Conservation (phyloP, 768 basidiomycete genomes). For the Epithele typhae region DNA sequence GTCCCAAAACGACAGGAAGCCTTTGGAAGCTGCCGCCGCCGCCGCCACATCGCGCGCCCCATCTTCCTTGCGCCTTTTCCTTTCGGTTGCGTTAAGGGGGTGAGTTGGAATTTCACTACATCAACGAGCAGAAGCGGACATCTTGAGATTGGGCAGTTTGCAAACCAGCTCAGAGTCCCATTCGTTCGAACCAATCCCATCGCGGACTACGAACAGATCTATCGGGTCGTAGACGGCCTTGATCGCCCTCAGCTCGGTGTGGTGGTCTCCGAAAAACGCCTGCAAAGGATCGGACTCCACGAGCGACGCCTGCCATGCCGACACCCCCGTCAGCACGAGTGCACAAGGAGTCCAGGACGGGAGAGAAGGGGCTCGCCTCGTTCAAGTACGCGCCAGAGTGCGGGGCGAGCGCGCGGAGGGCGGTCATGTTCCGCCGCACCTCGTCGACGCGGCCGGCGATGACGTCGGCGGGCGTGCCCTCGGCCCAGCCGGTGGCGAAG, state of each 20-base stretch:
- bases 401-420: constrained; percentile 30
- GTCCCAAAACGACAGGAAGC: too few relatives aligned
- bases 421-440: constrained; percentile 17
- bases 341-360: background rate
- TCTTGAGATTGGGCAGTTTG: constrained; percentile 3
- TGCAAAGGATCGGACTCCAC: constrained; percentile 37
- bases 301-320: constrained; percentile 35
- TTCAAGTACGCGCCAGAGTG: constrained; percentile 42
- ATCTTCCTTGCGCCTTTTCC: too few relatives aligned
- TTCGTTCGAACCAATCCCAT: constrained; percentile 47
- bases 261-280: constrained; percentile 47
- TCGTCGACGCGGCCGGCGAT: constrained; percentile 16
- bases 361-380: constrained; percentile 33
- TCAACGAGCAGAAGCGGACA: background rate
- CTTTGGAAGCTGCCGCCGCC: too few relatives aligned
- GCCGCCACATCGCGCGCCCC: too few relatives aligned
- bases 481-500: constrained; percentile 19
- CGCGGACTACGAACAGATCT: constrained; percentile 39
- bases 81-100: too few relatives aligned
- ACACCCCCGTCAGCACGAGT: background rate
- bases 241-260: constrained; percentile 34
- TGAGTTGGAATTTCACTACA: too few relatives aligned
- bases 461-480: constrained; percentile 12
- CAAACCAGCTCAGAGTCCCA: constrained; percentile 36
- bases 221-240: constrained; percentile 43